Evolutionary conservation across 331 rosid genomes (phyloP), one percentile per base, ranked within the genome.

Genomic region (Quercus lobata): DNA sequence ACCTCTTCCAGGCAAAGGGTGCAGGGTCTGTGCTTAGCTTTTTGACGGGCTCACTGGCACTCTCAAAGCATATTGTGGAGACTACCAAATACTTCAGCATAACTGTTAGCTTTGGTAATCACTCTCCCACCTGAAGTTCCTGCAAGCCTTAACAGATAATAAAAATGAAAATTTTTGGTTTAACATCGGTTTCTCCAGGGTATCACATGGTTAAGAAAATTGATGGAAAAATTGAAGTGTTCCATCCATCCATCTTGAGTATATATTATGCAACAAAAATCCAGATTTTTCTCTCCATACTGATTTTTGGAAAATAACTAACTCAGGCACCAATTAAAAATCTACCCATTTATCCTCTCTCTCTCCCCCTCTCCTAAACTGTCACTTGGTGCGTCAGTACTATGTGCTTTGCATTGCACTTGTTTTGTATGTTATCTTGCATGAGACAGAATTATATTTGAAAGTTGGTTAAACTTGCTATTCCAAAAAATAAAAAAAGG

Each of bases 11-110:
- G 99, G 97, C 97, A 75, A 90, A 90, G 80, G 99, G 97, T 81
- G 94, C 99, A 53, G 98, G 98, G 65, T 87, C 97, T 76, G 98
- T 95, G 77, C 83, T 93, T 83, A 95, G 99, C 88, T 93, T 95
- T 87, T 80, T 90, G 85, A 93, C 98, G 12, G 97, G 98, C 69
- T 91, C 97, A 52, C 46, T 84, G 79, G 87, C 94, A 41, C 90
- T 95, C 77, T 95, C 98, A 73, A 95, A 87, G 94, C 97, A 95
- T 83, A 75, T 95, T 78, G 99, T 89, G 49, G 96, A 95, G 87
- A 84, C 87, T 61, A 91, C 96, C 83, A 90, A 89, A 78, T 95
- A 90, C 90, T 95, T 88, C 89, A 91, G 97, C 90, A 81, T 95
- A 77, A 88, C 98, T 6, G 99, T 95, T 79, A 95, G 99, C 84